phyloP scores from a whole-genome alignment of 192 early-diverging fungal species.

The Coemansia sp. region DNA sequence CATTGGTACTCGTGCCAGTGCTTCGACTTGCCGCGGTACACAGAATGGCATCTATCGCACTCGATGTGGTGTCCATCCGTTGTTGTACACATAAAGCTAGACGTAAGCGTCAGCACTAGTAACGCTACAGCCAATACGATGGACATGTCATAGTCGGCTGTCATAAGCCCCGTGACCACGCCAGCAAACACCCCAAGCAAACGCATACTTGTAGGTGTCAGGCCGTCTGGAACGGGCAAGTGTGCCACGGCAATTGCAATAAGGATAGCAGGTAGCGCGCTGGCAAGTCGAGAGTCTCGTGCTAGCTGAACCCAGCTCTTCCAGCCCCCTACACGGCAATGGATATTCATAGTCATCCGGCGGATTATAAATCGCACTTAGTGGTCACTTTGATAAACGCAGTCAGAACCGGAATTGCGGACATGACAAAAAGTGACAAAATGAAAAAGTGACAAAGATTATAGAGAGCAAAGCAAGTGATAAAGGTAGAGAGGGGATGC shows the following conservation, averaged over 20 bases:
- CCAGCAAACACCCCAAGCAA: slow-evolving; percentile 50
- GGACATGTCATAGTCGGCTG: slow-evolving; percentile 56
- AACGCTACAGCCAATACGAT: slow-evolving; percentile 57
- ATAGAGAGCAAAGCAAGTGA: neutral
- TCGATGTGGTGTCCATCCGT: slow-evolving; percentile 51
- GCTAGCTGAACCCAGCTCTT: slow-evolving; percentile 28
- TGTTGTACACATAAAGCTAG: slow-evolving; percentile 62
- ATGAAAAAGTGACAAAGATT: neutral
- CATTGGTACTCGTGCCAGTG: slow-evolving; percentile 58
- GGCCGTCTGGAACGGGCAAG: slow-evolving; percentile 31
- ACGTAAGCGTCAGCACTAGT: slow-evolving; percentile 57
- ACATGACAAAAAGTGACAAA: neutral
- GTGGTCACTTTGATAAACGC: neutral
- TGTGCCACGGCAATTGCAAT: slow-evolving; percentile 31
- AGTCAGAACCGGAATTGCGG: neutral
- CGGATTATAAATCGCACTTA: neutral
- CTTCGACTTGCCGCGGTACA: slow-evolving; percentile 28
- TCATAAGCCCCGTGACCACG: slow-evolving; percentile 57
- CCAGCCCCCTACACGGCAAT: slow-evolving; percentile 33
- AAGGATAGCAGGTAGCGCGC: slow-evolving; percentile 35
- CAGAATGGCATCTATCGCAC: slow-evolving; percentile 55
- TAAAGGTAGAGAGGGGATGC: no score
- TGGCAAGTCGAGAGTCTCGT: slow-evolving; percentile 25
- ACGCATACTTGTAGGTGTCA: slow-evolving; percentile 42
- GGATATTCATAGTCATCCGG: neutral